Conservation (phyloP, 495 filamentous ascomycete genomes). For the Aspergillus ellipticus region DNA sequence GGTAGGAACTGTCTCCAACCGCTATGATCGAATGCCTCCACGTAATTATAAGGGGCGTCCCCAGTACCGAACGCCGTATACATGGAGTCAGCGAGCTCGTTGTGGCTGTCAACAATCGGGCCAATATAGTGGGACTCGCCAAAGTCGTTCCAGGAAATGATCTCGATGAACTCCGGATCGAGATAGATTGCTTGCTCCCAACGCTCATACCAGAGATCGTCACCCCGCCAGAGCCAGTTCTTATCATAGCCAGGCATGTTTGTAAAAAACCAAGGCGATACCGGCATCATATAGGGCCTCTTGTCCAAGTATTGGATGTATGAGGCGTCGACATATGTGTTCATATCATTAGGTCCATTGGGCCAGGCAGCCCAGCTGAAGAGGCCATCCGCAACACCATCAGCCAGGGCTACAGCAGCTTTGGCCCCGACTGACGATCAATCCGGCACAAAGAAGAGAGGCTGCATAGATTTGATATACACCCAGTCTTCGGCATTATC, state of each 20-base stretch:
- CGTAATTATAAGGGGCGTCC: background rate
- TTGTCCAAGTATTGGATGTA: slow-evolving; percentile 44
- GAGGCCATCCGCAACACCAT: slow-evolving; percentile 48
- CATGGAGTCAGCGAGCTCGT: background rate
- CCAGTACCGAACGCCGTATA: background rate
- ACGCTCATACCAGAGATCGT: slow-evolving; percentile 55
- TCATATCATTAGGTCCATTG: slow-evolving; percentile 47
- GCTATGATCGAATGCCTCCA: background rate
- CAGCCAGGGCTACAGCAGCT: slow-evolving; percentile 17
- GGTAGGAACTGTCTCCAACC: slow-evolving; percentile 8
- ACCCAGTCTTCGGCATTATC: slow-evolving; percentile 53
- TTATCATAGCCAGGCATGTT: slow-evolving; percentile 60
- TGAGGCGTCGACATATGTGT: slow-evolving; percentile 50
- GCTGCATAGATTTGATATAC: slow-evolving; percentile 42
- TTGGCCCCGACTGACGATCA: slow-evolving; percentile 57
- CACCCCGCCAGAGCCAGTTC: slow-evolving; percentile 58
- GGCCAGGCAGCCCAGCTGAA: slow-evolving; percentile 73
- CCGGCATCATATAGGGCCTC: slow-evolving; percentile 64
- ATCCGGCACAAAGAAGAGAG: slow-evolving; percentile 56
- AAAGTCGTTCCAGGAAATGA: slow-evolving; percentile 67
- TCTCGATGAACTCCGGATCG: slow-evolving; percentile 52
- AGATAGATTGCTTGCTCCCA: slow-evolving; percentile 50
- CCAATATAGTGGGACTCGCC: slow-evolving; percentile 56
- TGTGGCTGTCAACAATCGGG: no score
- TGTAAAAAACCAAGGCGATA: slow-evolving; percentile 69